Conservation (phyloP, 2,329 filamentous ascomycete genomes). For the Elsinoe necatrix region DNA sequence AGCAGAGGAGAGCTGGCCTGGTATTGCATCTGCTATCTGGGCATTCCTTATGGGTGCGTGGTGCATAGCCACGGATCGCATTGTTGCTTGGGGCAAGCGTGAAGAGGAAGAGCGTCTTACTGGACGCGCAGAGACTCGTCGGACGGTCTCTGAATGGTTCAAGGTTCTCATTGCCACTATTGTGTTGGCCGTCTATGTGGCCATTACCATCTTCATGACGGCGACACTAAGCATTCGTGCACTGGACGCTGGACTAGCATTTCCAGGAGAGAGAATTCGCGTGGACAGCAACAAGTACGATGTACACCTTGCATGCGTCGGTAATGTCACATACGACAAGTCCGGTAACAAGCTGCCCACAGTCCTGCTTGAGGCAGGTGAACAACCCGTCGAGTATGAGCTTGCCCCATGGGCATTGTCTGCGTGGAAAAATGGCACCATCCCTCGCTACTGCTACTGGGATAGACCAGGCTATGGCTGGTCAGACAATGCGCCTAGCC, state of each 20-base stretch:
- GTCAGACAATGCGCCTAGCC: conserved; percentile 86
- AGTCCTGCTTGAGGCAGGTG: conserved; percentile 76
- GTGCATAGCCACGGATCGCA: conserved; percentile 68
- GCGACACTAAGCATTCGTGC: conserved; percentile 71
- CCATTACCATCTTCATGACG: conserved; percentile 66
- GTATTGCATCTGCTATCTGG: conserved; percentile 79
- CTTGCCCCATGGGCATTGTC: conserved; percentile 73
- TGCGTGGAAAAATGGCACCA: conserved; percentile 68
- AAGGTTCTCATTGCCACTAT: conserved; percentile 69
- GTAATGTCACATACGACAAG: conserved; percentile 53
- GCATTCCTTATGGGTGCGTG: conserved; percentile 70
- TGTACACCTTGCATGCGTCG: conserved; percentile 76
- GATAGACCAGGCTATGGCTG: conserved; percentile 86
- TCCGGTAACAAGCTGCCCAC: conserved; percentile 59
- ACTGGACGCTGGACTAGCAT: conserved; percentile 63
- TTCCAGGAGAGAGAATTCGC: conserved; percentile 66
- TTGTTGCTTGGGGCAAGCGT: conserved; percentile 82
- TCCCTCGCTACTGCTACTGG: conserved; percentile 86
- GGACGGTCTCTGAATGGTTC: conserved; percentile 75
- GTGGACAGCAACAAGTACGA: conserved; percentile 80
- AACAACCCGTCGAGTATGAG: conserved; percentile 67
- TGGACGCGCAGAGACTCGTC: conserved; percentile 75
- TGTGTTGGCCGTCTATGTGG: conserved; percentile 58
- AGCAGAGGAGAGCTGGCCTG: conserved; percentile 82
- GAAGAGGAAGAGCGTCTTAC: conserved; percentile 92